Evolutionary conservation across 176 grass and related monocot genomes (phyloP).

Genomic region (Eremochloa ophiuroides): DNA sequence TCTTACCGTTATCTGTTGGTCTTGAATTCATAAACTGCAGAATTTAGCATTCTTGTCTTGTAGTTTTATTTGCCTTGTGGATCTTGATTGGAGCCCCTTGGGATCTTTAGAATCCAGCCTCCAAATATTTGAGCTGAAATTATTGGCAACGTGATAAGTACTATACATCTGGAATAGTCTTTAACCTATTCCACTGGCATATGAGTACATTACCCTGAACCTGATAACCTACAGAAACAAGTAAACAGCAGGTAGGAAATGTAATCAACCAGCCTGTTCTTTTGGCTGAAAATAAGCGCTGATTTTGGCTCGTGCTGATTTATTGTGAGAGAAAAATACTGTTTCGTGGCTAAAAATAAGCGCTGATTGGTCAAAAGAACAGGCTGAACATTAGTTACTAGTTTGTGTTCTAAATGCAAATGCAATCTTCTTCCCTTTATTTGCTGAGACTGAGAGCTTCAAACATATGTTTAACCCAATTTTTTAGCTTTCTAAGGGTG

Average conservation of each 20-base stretch:
- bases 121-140: background rate
- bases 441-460: background rate
- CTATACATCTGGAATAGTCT: background rate
- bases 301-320: too few relatives aligned
- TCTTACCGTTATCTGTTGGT: background rate
- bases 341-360: too few relatives aligned
- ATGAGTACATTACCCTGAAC: background rate
- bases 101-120: background rate
- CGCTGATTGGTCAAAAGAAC: too few relatives aligned
- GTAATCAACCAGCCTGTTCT: too few relatives aligned
- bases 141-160: background rate
- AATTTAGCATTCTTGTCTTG: background rate
- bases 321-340: too few relatives aligned
- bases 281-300: too few relatives aligned
- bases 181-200: background rate
- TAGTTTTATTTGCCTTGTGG: background rate
- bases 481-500: background rate
- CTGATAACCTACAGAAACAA: background rate
- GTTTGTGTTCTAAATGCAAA: background rate
- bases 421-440: background rate
- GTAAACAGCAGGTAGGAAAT: background rate
- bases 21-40: background rate
- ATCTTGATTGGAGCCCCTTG: background rate
- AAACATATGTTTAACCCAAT: background rate
- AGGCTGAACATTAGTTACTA: background rate